A percentile compares a stretch with the other conserved stretches of the same genome.
These are phyloP conservation scores for Pestalotiopsis fici DNA, from an alignment of 2,329 filamentous ascomycete genomes.

Conservation along the genomic window DNA sequence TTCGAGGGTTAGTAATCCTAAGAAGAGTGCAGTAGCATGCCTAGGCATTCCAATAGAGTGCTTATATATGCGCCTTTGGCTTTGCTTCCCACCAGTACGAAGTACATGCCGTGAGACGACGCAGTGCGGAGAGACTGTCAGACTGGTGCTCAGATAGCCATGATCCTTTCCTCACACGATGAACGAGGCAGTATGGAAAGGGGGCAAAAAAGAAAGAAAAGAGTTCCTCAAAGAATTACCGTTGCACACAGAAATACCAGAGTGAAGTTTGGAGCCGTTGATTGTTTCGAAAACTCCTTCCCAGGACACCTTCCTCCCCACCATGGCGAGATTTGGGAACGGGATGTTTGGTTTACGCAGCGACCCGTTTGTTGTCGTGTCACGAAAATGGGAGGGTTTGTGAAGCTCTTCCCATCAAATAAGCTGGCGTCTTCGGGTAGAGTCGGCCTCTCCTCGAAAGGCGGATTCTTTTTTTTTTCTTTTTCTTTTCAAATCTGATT, in stretches of 20 bases:
- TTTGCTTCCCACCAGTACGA: not conserved
- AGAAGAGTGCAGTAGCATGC: not conserved
- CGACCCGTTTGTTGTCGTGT: not conserved
- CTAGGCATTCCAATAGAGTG: not conserved
- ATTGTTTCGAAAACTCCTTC: not conserved
- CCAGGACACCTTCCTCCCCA: not conserved
- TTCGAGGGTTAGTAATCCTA: too few relatives aligned
- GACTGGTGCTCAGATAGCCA: too few relatives aligned
- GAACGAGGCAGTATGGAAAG: not conserved
- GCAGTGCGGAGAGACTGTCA: not conserved
- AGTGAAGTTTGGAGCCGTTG: too few relatives aligned
- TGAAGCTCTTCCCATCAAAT: too few relatives aligned
- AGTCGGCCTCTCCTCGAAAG: too few relatives aligned
- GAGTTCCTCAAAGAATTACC: not conserved
- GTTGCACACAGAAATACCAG: too few relatives aligned
- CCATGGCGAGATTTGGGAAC: not conserved
- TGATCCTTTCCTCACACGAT: too few relatives aligned
- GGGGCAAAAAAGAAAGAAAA: not conserved
- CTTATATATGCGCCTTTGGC: not conserved
- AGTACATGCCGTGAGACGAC: not conserved
- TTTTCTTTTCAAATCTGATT: too few relatives aligned
- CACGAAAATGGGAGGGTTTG: not conserved
- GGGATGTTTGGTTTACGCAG: not conserved
- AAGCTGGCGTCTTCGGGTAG: too few relatives aligned
- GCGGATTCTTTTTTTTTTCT: too few relatives aligned